These are phyloP conservation scores for Colletotrichum sp. DNA, from an alignment of 2,329 filamentous ascomycete species.

Conservation along the genomic window DNA sequence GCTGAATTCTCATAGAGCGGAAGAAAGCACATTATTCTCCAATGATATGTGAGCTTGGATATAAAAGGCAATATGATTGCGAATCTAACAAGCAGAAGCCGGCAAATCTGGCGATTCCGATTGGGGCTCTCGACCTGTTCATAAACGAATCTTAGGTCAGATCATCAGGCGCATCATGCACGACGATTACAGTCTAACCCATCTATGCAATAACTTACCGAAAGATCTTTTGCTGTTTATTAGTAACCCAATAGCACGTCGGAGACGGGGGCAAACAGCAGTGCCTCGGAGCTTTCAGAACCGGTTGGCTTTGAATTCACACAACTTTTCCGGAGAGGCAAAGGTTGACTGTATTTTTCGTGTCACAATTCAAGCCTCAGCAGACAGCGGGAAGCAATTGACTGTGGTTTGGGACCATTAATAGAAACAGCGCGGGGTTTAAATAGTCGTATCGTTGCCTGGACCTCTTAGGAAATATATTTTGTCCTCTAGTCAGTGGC, in stretches of 20 bases:
- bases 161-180: not conserved
- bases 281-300: not conserved
- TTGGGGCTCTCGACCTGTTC: not conserved
- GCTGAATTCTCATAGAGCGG: rapidly evolving
- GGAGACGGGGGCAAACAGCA: not conserved
- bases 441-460: not conserved
- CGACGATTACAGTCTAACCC: rapidly evolving
- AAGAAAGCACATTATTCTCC: not conserved
- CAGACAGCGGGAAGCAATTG: too few relatives aligned
- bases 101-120: not conserved
- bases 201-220: rapidly evolving
- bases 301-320: too few relatives aligned
- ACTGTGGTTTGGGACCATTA: not conserved
- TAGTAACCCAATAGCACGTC: rapidly evolving
- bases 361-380: not conserved
- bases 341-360: not conserved
- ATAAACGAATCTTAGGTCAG: rapidly evolving
- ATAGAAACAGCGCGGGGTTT: not conserved
- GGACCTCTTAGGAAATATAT: not conserved
- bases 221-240: not conserved
- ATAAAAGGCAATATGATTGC: not conserved
- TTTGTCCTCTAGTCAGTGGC: not conserved
- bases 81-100: not conserved
- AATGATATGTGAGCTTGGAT: not conserved
- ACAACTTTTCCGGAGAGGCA: not conserved